Evolutionary conservation across 169 alveolate species (phyloP), one percentile per base, ranked within the genome.

Genomic region (Eimeria zaria): DNA sequence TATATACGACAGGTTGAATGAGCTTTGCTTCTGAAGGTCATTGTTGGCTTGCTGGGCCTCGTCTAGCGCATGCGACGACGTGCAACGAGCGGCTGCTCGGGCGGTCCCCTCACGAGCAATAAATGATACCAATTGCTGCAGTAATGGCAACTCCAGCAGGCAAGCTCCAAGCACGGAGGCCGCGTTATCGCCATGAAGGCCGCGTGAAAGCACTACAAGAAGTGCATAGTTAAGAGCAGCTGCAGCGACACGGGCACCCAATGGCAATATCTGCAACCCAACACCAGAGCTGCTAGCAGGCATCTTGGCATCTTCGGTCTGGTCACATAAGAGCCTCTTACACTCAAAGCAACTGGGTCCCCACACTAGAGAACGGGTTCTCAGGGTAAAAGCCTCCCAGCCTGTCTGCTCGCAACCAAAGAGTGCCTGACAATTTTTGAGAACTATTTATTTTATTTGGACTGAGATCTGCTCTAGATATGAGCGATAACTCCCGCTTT

Each of bases 21-120:
- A n/a, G 91, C 91, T 83, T 9, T 53, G 91, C 74, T 58, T 18
- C 58, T 58, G 74, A n/a, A 18, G 30, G 41, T 33, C 58, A 18
- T 1, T 7, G 39, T 53, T 58, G 18, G 76, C 91, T 36, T 33
- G 91, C 91, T n/a, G 41, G 27, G 30, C 51, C 46, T 30, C 55
- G 46, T 58, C 55, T 41, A 11, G 36, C 36, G 55, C 91, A 53
- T 71, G 51, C 44, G n/a, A 16, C 62, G 74, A 14, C 39, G 46
- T 16, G 58, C 58, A 83, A 48, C 91, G 91, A 8, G 91, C 76
- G 53, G 91, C 91, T 83, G 73, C 39, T 53, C 91, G 51, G 5
- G 91, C 76, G n/a, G 74, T 58, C 76, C 91, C 91, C 76, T 83
- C 91, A 36, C 91, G 91, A 5, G 91, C 71, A 14, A 58, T 83